Evolutionary conservation across 2,329 filamentous ascomycete species (phyloP).

Genomic region (Zymoseptoria ardabiliae): DNA sequence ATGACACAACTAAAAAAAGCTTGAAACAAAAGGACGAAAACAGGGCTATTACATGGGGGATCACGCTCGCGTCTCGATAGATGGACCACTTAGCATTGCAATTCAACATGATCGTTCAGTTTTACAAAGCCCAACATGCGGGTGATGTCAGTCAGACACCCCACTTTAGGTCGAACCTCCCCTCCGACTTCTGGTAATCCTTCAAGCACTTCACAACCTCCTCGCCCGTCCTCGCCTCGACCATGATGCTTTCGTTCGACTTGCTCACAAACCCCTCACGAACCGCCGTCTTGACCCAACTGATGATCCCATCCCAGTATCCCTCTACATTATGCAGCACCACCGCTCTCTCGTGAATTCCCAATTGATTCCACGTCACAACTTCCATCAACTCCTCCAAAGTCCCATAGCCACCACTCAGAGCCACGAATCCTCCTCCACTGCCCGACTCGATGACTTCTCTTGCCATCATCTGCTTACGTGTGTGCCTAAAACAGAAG

Average conservation of each 20-base stretch:
- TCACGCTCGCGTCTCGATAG: too few relatives aligned
- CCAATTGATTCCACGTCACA: conserved; percentile 87
- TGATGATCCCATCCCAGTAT: conserved; percentile 81
- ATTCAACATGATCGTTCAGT: too few relatives aligned
- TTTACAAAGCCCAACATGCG: too few relatives aligned
- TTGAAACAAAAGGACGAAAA: too few relatives aligned
- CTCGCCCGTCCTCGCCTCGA: conserved; percentile 64
- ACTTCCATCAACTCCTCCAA: conserved; percentile 93
- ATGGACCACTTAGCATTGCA: too few relatives aligned
- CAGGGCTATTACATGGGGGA: too few relatives aligned
- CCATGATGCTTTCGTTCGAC: conserved; percentile 67
- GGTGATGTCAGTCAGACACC: too few relatives aligned
- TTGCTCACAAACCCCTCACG: conserved; percentile 67
- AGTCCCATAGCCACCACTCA: conserved; percentile 87
- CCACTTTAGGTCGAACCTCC: conserved; percentile 78
- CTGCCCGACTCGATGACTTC: conserved; percentile 75
- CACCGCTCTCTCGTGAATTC: conserved; percentile 76
- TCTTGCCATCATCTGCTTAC: conserved; percentile 83
- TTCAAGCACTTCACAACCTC: conserved; percentile 64
- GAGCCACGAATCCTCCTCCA: conserved; percentile 80
- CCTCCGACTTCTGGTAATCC: conserved; percentile 68
- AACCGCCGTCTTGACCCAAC: conserved; percentile 73
- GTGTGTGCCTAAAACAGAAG: too few relatives aligned
- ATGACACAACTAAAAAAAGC: too few relatives aligned
- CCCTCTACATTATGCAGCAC: conserved; percentile 80